Base-by-base conservation (phyloP, 306 rosid genomes). In the Ziziphus jujuba region DNA sequence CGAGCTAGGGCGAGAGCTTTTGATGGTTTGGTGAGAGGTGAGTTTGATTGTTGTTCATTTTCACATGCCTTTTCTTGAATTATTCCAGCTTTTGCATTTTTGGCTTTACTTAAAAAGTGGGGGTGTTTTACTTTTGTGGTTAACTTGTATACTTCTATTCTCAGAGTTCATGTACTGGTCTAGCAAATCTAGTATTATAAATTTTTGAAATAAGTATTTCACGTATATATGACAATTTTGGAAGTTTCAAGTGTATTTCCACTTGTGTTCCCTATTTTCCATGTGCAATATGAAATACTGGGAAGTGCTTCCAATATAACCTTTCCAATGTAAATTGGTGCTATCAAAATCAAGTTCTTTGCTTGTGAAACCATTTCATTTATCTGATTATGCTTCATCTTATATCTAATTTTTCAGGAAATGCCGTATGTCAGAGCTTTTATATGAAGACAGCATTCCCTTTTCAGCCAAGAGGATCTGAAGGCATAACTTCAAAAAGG, bases 1-100 rank as follows among this genome's bases (percentile, higher is more conserved):
- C 82, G 63, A 9, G 59, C 67, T 17, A 61, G 59, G 79, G 67
- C 47, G 48, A 63, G 74, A 65, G 70, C 72, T 65, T 79, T 48
- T 69, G 69, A 52, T 60, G 65, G 78, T 74, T 82, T 66, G 45
- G 73, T 43, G 28, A 68, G 75, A 81, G 96, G 96, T 90, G 52
- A 66, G 81, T 78, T 53, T 40, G 61, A 28, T 63, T 11, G 40
- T 66, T 17, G 58, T 28, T 72, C 31, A 57, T 28, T 63, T 56
- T 7, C 55, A 34, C 20, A 19, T 19, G 40, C 15, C 15, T 48
- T 21, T 59, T 61, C 63, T 63, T 24, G 34, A 61, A 10, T 71
- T 48, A 36, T 50, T 56, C n/a, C 31, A 22, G 61, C 65, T 68
- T 35, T 23, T 38, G 40, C 50, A 28, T 40, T 17, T 59, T 57